Evolutionary conservation across 768 basidiomycete species (phyloP).

Genomic region (Termitomyces sp.): DNA sequence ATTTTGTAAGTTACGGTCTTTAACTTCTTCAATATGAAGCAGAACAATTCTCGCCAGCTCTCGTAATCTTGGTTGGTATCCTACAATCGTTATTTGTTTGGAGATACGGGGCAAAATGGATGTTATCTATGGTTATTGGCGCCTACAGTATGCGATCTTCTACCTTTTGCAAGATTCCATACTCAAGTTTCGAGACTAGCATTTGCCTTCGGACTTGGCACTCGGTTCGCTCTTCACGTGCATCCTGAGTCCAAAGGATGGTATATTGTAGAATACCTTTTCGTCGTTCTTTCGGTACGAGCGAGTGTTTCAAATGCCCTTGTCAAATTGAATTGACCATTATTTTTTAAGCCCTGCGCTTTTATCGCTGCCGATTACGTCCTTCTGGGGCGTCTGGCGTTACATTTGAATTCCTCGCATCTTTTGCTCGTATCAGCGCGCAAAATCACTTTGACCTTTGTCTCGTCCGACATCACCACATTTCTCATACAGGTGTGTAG

Average conservation of each 20-base stretch:
- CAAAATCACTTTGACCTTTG: slow-evolving; percentile 51
- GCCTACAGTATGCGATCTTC: slow-evolving; percentile 39
- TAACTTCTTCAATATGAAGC: not conserved
- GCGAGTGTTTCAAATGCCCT: slow-evolving; percentile 8
- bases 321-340: not conserved
- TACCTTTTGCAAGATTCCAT: not conserved
- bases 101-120: slow-evolving; percentile 47
- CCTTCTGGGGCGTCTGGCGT: slow-evolving; percentile 56
- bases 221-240: slow-evolving; percentile 49
- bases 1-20: slow-evolving; percentile 29
- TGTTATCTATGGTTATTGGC: slow-evolving; percentile 61
- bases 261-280: slow-evolving; percentile 53
- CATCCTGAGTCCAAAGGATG: slow-evolving; percentile 47
- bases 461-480: slow-evolving; percentile 58
- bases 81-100: slow-evolving; percentile 36
- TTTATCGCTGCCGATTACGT: slow-evolving; percentile 70
- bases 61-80: slow-evolving; percentile 36
- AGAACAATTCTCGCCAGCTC: slow-evolving; percentile 14
- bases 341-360: slow-evolving; percentile 58
- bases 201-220: slow-evolving; percentile 50
- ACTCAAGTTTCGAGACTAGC: slow-evolving; percentile 26
- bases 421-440: slow-evolving; percentile 44
- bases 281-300: slow-evolving; percentile 52
- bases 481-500: slow-evolving; percentile 56
- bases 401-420: slow-evolving; percentile 37